Base-by-base conservation (phyloP, 768 basidiomycete species). In the Amanita thiersii region DNA sequence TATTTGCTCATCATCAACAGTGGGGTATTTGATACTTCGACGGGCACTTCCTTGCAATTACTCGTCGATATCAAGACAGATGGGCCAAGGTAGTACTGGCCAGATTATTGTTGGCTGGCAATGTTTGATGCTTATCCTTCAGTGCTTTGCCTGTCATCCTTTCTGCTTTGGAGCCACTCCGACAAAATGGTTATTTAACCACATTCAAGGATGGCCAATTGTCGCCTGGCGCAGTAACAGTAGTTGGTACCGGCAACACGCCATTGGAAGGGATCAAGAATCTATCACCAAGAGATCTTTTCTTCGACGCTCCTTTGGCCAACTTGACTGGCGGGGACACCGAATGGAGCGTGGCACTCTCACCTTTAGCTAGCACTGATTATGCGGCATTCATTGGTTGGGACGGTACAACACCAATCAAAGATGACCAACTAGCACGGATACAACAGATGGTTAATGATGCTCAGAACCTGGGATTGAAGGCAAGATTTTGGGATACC, bases 31-130 rank as follows among this genome's bases (percentile, higher is more conserved):
- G 73, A 75, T 46, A 72, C 64, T 10, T 55, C 68, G 0, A 54
- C 64, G 19, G 53, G 48, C 18, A 63, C 53, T 5, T 47, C 72
- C 4, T 54, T 76, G 25, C 72, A 76, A 34, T 54, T 75, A n/a
- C 53, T 74, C 8, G 58, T 75, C 5, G 72, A 74, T 43, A 66
- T 76, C 52, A 76, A 75, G 52, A 73, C 71, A 1, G 66, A 73
- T 45, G 73, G 73, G 0, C 44, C 50, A n/a, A 51, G 58, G 72
- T 73, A 40, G 66, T 55, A 17, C 26, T 29, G 31, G 2, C 8
- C 15, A 14, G 10, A 23, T 18, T 14, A 4, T 17, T 19, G 10
- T 36, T 17, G 11, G 18, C 20, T 5, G 10, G 37, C 19, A 19
- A 35, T n/a, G 19, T 9, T 17, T 46, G 14, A 34, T 34, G 38